Evolutionary conservation across 2,329 filamentous ascomycete species (phyloP), one percentile per base, ranked within the genome.

Genomic region (Pseudogymnoascus sp.): DNA sequence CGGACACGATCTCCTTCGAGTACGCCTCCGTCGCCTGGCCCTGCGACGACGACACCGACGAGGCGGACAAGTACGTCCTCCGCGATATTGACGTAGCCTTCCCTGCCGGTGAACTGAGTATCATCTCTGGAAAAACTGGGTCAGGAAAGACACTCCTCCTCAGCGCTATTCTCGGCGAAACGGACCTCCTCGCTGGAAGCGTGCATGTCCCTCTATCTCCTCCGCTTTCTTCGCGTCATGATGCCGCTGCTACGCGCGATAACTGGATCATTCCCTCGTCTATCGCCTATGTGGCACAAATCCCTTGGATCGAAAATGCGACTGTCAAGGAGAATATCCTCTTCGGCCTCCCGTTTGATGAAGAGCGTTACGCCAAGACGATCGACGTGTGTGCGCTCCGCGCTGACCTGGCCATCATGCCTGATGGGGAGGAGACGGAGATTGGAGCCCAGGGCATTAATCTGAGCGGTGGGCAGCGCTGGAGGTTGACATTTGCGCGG

Each of bases 401-500:
- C 61, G 90, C 90, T 70, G 91, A 95, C 68, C 77, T 95, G 33
- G 82, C 87, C 14, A 90, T 91, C 78, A 79, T 95, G 14, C 77
- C 83, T 0, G 88, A 93, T 70, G 90, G 90, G 3, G 90, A 94
- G 68, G 75, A 83, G 56, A 95, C 91, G 0, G 89, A 92, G 70
- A 90, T 95, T 61, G 91, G 91, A 10, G 88, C 89, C 2, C 92
- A 93, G 66, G 91, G 91, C 5, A 90, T 94, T 68, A 92, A 93
- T 68, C 78, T 95, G 5, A 91, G 87, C 65, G 91, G 91, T 66
- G 91, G 91, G 0, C 91, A 95, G 74, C 86, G 90, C 70, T 92
- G 90, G 88, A 83, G 91, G 61, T 82, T 94, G 33, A 90, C 89
- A 0, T 85, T 95, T 68, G 91, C 90, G 1, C 80, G 91, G 56